Conservation (phyloP, 2,329 filamentous ascomycete species). For the Calonectria crousiana region DNA sequence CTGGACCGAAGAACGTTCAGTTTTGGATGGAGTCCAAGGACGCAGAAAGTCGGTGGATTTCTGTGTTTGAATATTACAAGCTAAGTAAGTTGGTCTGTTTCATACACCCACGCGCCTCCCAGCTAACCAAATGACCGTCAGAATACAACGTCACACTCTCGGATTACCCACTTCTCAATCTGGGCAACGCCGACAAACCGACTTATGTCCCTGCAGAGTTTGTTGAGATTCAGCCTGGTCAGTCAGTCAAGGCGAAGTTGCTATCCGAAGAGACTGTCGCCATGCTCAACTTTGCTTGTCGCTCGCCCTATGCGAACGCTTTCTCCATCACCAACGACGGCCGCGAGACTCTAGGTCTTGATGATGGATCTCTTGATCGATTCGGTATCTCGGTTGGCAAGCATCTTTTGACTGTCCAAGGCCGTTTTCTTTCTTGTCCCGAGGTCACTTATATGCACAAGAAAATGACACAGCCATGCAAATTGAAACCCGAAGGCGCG, state of each 20-base stretch:
- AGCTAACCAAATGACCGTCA: slow-evolving; percentile 33
- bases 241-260: slow-evolving; percentile 72
- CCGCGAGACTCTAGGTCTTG: slow-evolving; percentile 68
- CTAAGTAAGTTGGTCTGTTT: slow-evolving; percentile 50
- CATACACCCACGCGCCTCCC: not conserved
- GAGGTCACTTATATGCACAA: slow-evolving; percentile 66
- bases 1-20: slow-evolving; percentile 48
- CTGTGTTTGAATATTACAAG: slow-evolving; percentile 59
- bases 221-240: slow-evolving; percentile 73
- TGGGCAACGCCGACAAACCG: slow-evolving; percentile 68
- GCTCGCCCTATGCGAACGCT: slow-evolving; percentile 75
- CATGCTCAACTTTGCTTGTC: slow-evolving; percentile 82
- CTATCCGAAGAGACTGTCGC: slow-evolving; percentile 69
- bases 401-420: slow-evolving; percentile 77
- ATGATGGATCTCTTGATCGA: slow-evolving; percentile 57
- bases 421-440: slow-evolving; percentile 75
- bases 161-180: slow-evolving; percentile 73
- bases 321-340: slow-evolving; percentile 72
- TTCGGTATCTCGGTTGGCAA: slow-evolving; percentile 75
- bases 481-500: slow-evolving; percentile 59
- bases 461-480: slow-evolving; percentile 33
- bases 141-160: slow-evolving; percentile 52
- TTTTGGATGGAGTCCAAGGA: slow-evolving; percentile 48
- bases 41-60: slow-evolving; percentile 43
- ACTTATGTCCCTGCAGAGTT: slow-evolving; percentile 76